phyloP scores from a whole-genome alignment of 2,329 filamentous ascomycete species.

The Daldinia sp. region DNA sequence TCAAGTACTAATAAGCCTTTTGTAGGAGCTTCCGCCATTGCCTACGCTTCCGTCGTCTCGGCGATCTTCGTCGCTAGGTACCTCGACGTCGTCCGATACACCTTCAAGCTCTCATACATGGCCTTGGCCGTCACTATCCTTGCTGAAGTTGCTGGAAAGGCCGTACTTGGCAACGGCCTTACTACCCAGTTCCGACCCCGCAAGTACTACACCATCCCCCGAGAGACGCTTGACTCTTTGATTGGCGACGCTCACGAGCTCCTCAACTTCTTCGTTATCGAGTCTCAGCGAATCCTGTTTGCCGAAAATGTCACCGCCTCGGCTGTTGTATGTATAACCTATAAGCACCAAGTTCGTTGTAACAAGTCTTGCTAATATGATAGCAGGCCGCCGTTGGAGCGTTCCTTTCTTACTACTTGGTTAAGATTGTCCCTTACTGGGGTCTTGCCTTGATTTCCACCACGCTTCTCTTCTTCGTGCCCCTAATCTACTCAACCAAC shows the following conservation, averaged over 20 bases:
- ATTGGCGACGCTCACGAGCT: conserved; percentile 73
- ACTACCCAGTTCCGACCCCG: conserved; percentile 71
- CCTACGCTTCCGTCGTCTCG: conserved; percentile 65
- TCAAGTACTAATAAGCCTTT: conserved; percentile 42
- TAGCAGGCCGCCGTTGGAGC: conserved; percentile 65
- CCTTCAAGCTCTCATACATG: conserved; percentile 72
- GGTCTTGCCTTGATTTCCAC: conserved; percentile 69
- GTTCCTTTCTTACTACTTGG: conserved; percentile 72
- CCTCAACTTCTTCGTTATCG: conserved; percentile 76
- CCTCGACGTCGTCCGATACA: conserved; percentile 71
- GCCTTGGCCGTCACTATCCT: conserved; percentile 66
- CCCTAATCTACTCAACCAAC: conserved; percentile 72
- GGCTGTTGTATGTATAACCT: conserved; percentile 59
- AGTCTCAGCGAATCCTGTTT: conserved; percentile 72
- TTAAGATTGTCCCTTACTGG: conserved; percentile 76
- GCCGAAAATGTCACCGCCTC: conserved; percentile 72
- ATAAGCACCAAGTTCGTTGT: background rate
- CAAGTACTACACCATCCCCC: conserved; percentile 72
- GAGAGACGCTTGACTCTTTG: conserved; percentile 66
- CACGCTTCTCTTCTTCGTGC: conserved; percentile 67
- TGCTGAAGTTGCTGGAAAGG: conserved; percentile 69
- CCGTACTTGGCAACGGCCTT: conserved; percentile 67
- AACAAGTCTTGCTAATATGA: conserved; percentile 18
- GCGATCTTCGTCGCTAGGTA: conserved; percentile 71
- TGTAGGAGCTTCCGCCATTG: conserved; percentile 70